Evolutionary conservation across 2,329 filamentous ascomycete genomes (phyloP).

Genomic region (Volutella citrinella): DNA sequence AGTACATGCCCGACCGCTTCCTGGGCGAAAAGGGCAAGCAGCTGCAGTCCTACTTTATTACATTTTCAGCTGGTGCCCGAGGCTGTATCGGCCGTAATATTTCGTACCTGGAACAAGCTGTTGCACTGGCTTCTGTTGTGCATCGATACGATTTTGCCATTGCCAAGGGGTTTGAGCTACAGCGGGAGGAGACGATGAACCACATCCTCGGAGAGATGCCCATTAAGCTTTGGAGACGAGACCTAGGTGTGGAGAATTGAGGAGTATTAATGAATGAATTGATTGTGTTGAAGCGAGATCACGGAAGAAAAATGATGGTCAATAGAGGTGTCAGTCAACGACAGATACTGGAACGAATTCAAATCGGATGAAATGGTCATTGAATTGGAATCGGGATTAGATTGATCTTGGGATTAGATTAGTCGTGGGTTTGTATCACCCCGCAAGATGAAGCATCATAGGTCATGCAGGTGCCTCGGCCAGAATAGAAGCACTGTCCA

Average conservation of each 20-base stretch:
- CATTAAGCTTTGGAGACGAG: constrained; percentile 15
- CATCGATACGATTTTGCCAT: constrained; percentile 38
- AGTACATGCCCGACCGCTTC: constrained; percentile 40
- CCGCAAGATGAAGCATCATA: too few relatives aligned
- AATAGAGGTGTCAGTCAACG: too few relatives aligned
- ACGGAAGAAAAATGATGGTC: constrained; percentile 3
- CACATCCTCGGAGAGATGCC: constrained; percentile 16
- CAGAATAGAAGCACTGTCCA: too few relatives aligned
- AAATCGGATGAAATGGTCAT: too few relatives aligned
- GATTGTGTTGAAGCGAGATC: background rate
- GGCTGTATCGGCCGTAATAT: constrained; percentile 39
- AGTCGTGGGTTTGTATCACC: too few relatives aligned
- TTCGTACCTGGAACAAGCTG: constrained; percentile 42
- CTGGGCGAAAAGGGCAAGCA: constrained; percentile 33
- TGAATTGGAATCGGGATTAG: too few relatives aligned
- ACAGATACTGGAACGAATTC: too few relatives aligned
- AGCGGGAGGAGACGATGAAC: constrained; percentile 16
- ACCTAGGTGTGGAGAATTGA: constrained; percentile 8
- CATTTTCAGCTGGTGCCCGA: constrained; percentile 39
- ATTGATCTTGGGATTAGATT: too few relatives aligned
- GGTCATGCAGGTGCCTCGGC: too few relatives aligned
- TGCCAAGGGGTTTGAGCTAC: constrained; percentile 10
- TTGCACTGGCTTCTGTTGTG: constrained; percentile 39
- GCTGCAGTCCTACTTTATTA: constrained; percentile 35
- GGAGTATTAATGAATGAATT: background rate